Conservation (phyloP, 2,329 filamentous ascomycete species). For the Phaeophleospora eucalypticola region DNA sequence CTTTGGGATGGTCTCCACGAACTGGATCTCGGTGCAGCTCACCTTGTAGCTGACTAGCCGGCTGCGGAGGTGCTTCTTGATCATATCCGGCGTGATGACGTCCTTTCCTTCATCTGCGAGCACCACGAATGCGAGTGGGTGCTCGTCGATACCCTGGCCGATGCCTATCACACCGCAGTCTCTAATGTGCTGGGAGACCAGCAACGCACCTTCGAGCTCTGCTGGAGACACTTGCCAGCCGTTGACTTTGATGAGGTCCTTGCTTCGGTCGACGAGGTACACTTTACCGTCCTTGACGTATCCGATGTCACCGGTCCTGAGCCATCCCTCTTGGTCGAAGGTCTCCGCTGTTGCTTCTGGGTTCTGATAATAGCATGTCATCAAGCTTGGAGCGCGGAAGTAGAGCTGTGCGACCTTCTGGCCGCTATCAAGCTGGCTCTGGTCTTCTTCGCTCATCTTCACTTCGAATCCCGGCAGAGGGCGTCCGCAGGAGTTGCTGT, state of each 20-base stretch:
- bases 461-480: constrained; percentile 39
- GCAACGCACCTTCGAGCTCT: constrained; percentile 31
- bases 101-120: constrained; percentile 1
- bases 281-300: constrained; percentile 29
- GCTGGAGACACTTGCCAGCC: constrained; percentile 34
- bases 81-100: constrained; percentile 18
- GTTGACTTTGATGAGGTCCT: constrained; percentile 36
- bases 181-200: constrained; percentile 21
- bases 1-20: constrained; percentile 31
- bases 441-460: constrained; percentile 27
- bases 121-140: constrained; percentile 23
- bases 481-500: constrained; percentile 47
- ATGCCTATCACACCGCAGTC: constrained; percentile 30
- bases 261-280: constrained; percentile 33
- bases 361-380: constrained; percentile 38
- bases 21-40: constrained; percentile 18
- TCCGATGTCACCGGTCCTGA: constrained; percentile 73
- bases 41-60: constrained; percentile 38
- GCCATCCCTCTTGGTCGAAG: constrained; percentile 63
- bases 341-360: constrained; percentile 19
- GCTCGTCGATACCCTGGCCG: constrained; percentile 15
- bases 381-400: constrained; percentile 39
- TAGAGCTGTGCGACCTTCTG: constrained; percentile 39
- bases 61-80: constrained; percentile 30
- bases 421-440: constrained; percentile 42